A percentile compares a stretch with the other conserved stretches of the same genome.
Evolutionary conservation across 1,139 yeast species (phyloP).

Genomic region (Meyerozyma athensensis): DNA sequence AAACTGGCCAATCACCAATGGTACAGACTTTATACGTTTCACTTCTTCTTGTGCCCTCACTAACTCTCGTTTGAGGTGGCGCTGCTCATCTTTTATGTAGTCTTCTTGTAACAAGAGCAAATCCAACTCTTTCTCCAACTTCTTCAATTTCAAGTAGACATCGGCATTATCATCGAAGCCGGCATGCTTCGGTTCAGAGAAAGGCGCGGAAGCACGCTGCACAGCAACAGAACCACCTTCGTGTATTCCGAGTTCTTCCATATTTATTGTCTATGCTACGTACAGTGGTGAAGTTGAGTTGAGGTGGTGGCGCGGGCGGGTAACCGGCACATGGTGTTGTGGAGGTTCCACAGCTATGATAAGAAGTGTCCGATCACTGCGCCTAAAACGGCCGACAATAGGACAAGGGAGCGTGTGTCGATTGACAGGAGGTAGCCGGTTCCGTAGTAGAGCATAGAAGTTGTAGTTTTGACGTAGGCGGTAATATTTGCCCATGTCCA

Average conservation of each 20-base stretch:
- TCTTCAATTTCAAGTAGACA: slow-evolving; percentile 78
- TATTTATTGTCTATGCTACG: slow-evolving; percentile 6
- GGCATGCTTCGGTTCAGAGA: slow-evolving; percentile 13
- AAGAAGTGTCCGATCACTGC: neutral
- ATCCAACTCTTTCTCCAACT: slow-evolving; percentile 84
- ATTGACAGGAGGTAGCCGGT: neutral
- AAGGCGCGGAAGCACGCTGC: slow-evolving; percentile 9
- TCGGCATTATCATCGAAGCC: slow-evolving; percentile 47
- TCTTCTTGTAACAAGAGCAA: slow-evolving; percentile 85
- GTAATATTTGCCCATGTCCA: neutral
- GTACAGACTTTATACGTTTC: slow-evolving; percentile 94
- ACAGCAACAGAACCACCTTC: slow-evolving; percentile 8
- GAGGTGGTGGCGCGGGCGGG: slow-evolving; percentile 12
- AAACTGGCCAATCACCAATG: slow-evolving; percentile 96
- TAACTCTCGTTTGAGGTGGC: slow-evolving; percentile 89
- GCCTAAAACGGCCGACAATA: neutral
- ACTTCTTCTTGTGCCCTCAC: slow-evolving; percentile 98
- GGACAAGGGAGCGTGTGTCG: neutral
- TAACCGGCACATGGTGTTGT: no score
- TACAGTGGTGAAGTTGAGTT: slow-evolving; percentile 3
- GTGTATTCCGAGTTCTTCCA: slow-evolving; percentile 28
- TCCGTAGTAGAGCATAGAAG: neutral
- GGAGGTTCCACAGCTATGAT: no score
- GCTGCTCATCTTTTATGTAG: slow-evolving; percentile 95
- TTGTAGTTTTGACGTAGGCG: neutral